Conservation (phyloP, 768 basidiomycete species). For the Hericium alpestre region DNA sequence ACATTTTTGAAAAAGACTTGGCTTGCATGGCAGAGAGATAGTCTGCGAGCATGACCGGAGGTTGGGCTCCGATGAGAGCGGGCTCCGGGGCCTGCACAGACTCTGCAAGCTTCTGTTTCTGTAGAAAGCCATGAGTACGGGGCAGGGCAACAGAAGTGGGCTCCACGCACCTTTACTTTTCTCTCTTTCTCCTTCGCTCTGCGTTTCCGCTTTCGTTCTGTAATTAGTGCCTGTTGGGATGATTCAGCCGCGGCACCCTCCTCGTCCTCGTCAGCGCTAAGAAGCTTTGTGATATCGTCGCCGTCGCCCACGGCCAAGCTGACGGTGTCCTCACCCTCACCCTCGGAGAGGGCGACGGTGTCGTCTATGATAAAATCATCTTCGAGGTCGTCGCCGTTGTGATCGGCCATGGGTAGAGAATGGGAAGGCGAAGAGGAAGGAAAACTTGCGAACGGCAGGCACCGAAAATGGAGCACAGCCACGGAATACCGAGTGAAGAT, state of each 20-base stretch:
- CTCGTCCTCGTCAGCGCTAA: conserved; percentile 35
- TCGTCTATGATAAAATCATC: conserved; percentile 74
- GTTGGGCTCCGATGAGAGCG: conserved; percentile 43
- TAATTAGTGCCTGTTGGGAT: conserved; percentile 13
- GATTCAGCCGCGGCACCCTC: conserved; percentile 18
- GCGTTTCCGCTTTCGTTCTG: conserved; percentile 60
- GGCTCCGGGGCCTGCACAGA: conserved; percentile 25
- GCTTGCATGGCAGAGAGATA: conserved; percentile 59
- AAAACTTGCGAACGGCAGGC: not conserved
- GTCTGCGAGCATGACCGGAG: conserved; percentile 46
- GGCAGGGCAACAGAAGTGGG: not conserved
- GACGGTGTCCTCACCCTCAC: conserved; percentile 29
- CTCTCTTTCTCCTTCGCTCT: conserved; percentile 66
- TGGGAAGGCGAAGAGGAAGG: not conserved
- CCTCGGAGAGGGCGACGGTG: conserved; percentile 51
- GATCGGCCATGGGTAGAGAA: conserved; percentile 23
- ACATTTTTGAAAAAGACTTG: conserved; percentile 58
- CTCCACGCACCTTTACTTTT: conserved; percentile 43
- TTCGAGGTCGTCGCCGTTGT: conserved; percentile 67
- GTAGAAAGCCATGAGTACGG: conserved; percentile 8
- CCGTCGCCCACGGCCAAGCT: conserved; percentile 16
- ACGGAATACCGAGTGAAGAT: not conserved
- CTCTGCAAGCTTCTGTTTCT: conserved; percentile 62
- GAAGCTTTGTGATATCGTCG: conserved; percentile 27
- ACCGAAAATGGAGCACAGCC: not conserved